Percentiles rank a stretch among this genome's conserved stretches.
Conservation (phyloP, 768 basidiomycete species). For the Pleurotus tuber-regium region DNA sequence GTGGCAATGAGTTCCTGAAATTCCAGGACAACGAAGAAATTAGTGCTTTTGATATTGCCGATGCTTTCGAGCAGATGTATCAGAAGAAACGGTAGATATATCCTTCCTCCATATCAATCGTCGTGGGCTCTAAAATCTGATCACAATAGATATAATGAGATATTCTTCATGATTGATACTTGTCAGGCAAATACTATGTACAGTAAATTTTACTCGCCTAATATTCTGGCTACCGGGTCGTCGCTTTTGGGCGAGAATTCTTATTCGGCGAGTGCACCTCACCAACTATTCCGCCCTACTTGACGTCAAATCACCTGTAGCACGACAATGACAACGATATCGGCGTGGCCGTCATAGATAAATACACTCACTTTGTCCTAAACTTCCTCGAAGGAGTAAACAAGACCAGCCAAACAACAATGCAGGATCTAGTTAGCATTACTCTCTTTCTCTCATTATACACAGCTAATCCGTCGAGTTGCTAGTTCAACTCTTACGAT, state of each 20-base stretch:
- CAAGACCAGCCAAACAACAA: slow-evolving; percentile 79
- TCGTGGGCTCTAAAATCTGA: slow-evolving; percentile 1
- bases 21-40: slow-evolving; percentile 99
- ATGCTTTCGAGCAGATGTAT: slow-evolving; percentile 98
- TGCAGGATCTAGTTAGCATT: slow-evolving; percentile 75
- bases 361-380: slow-evolving; percentile 89
- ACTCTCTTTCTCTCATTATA: neutral
- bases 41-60: slow-evolving; percentile 94
- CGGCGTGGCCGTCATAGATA: slow-evolving; percentile 94
- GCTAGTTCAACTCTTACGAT: slow-evolving; percentile 82
- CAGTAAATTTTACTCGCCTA: slow-evolving; percentile 88
- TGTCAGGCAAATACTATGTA: slow-evolving; percentile 98
- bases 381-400: slow-evolving; percentile 90
- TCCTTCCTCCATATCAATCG: slow-evolving; percentile 35
- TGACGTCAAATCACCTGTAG: slow-evolving; percentile 47
- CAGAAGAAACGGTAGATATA: slow-evolving; percentile 96
- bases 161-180: slow-evolving; percentile 98
- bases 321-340: slow-evolving; percentile 93
- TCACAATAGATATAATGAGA: slow-evolving; percentile 76
- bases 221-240: slow-evolving; percentile 89
- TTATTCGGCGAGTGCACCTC: slow-evolving; percentile 67
- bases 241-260: slow-evolving; percentile 85
- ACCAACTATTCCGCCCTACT: too few species aligned
- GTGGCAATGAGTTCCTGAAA: slow-evolving; percentile 97
- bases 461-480: neutral